Evolutionary conservation across 192 early-diverging fungal species (phyloP).

Genomic region (Coemansia sp.): DNA sequence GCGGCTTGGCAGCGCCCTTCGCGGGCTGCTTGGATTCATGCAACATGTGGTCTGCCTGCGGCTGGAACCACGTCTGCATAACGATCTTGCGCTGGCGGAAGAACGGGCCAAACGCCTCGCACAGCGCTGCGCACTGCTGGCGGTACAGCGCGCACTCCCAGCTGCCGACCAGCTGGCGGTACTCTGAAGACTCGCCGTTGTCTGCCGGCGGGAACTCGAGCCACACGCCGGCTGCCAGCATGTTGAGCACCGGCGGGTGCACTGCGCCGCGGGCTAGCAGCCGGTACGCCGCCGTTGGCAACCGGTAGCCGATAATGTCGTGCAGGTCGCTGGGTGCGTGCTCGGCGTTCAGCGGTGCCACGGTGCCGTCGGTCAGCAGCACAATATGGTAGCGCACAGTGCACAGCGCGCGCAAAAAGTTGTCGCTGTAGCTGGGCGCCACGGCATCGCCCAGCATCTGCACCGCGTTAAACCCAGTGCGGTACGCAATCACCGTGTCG

Average conservation of each 20-base stretch:
- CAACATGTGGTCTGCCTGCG: constrained; percentile 40
- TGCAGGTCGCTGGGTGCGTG: constrained; percentile 75
- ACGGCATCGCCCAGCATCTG: constrained; percentile 61
- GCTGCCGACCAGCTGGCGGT: constrained; percentile 61
- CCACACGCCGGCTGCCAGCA: constrained; percentile 61
- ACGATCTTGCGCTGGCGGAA: constrained; percentile 65
- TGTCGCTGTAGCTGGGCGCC: constrained; percentile 67
- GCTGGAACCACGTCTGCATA: constrained; percentile 62
- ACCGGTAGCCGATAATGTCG: constrained; percentile 75
- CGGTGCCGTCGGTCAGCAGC: constrained; percentile 65
- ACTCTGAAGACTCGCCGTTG: constrained; percentile 79
- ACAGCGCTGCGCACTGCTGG: constrained; percentile 57
- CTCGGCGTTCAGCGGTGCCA: constrained; percentile 61
- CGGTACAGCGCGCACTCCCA: constrained; percentile 57
- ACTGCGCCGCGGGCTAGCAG: constrained; percentile 66
- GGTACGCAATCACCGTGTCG: constrained; percentile 63
- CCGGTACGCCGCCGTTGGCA: constrained; percentile 69
- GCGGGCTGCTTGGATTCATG: constrained; percentile 20
- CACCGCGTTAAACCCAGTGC: constrained; percentile 71
- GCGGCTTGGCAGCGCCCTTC: constrained; percentile 1
- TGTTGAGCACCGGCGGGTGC: constrained; percentile 63
- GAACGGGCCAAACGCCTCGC: constrained; percentile 61
- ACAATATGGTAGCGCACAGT: constrained; percentile 70
- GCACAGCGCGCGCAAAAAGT: constrained; percentile 68
- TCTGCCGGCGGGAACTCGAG: constrained; percentile 71